phyloP scores from a whole-genome alignment of 768 basidiomycete genomes.

The Royoungia palumana region DNA sequence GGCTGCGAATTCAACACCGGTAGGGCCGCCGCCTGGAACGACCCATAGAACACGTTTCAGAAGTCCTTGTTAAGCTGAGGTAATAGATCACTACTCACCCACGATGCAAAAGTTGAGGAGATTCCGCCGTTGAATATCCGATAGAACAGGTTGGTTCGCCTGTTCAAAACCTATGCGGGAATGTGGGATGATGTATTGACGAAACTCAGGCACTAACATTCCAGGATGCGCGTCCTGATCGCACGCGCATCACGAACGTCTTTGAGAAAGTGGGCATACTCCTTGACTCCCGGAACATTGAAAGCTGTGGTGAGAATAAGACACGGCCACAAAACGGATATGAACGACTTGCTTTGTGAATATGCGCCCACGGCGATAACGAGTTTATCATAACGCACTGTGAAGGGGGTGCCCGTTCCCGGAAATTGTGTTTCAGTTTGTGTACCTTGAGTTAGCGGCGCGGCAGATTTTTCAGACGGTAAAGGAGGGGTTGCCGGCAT shows the following conservation, averaged over 20 bases:
- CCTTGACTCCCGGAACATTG: slow-evolving; percentile 71
- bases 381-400: slow-evolving; percentile 72
- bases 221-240: slow-evolving; percentile 70
- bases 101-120: slow-evolving; percentile 86
- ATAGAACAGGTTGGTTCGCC: slow-evolving; percentile 75
- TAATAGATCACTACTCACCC: slow-evolving; percentile 44
- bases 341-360: slow-evolving; percentile 59
- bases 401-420: slow-evolving; percentile 42
- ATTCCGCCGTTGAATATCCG: slow-evolving; percentile 69
- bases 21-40: slow-evolving; percentile 63
- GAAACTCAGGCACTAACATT: slow-evolving; percentile 43
- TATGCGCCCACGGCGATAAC: slow-evolving; percentile 86
- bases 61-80: neutral
- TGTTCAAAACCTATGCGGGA: slow-evolving; percentile 66
- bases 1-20: slow-evolving; percentile 81
- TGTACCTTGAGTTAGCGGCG: slow-evolving; percentile 11
- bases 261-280: slow-evolving; percentile 79
- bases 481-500: slow-evolving; percentile 59
- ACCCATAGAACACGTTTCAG: slow-evolving; percentile 1
- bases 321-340: slow-evolving; percentile 2
- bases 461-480: slow-evolving; percentile 26
- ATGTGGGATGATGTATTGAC: slow-evolving; percentile 1
- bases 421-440: slow-evolving; percentile 19
- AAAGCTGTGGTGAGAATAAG: slow-evolving; percentile 46
- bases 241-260: slow-evolving; percentile 71